Conservation (phyloP, 192 early-diverging fungal genomes). For the Coemansia sp. region DNA sequence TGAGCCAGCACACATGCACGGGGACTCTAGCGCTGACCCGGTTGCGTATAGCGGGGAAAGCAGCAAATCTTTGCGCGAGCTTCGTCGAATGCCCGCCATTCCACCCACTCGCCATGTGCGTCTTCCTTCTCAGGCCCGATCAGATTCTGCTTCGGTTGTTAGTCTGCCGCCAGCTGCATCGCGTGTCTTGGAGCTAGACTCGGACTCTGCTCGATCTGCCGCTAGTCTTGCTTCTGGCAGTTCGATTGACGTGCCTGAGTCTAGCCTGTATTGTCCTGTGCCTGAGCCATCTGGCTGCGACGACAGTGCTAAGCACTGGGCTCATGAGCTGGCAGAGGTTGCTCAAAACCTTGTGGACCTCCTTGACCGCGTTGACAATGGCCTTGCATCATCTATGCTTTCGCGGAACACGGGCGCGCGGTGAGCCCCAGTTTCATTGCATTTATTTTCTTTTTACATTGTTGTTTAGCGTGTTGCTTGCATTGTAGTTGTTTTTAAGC, state of each 20-base stretch:
- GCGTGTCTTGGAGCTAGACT: background rate
- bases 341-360: constrained; percentile 24
- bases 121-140: background rate
- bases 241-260: background rate
- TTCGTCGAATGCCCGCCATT: background rate
- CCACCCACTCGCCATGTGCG: background rate
- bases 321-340: constrained; percentile 17
- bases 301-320: constrained; percentile 15
- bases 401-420: background rate
- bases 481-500: background rate
- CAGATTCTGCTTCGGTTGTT: background rate
- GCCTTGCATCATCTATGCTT: background rate
- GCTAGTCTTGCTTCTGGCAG: background rate
- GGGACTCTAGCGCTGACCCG: background rate
- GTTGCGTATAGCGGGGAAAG: background rate
- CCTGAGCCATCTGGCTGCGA: background rate
- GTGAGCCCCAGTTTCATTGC: background rate
- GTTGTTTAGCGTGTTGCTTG: background rate
- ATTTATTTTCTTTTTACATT: background rate
- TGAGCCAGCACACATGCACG: constrained; percentile 2
- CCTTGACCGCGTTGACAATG: constrained; percentile 22
- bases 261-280: constrained; percentile 6
- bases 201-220: background rate
- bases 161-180: background rate
- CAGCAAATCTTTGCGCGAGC: background rate